Evolutionary conservation across 106 monocot species (phyloP).

Genomic region (Narthecium ossifragum): DNA sequence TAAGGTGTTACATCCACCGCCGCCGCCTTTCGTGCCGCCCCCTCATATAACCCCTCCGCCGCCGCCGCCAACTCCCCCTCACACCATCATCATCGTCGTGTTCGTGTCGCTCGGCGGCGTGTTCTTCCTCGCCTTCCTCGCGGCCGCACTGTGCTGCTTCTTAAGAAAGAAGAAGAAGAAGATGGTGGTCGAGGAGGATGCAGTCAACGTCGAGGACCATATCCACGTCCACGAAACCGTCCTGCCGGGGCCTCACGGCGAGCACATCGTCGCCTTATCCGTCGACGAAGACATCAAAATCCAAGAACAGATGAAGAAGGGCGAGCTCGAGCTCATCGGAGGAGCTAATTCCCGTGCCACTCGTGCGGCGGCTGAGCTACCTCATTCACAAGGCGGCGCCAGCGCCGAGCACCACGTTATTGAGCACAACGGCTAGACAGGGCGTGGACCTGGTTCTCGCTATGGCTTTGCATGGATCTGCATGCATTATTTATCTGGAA

Average conservation of each 20-base stretch:
- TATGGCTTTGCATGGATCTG: not conserved
- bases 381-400: slow-evolving; percentile 5
- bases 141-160: slow-evolving; percentile 44
- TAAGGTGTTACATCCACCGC: not conserved
- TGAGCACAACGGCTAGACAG: not conserved
- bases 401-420: not conserved
- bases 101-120: slow-evolving; percentile 59
- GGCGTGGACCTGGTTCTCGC: too few relatives aligned
- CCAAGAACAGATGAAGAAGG: slow-evolving; percentile 36
- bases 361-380: not conserved
- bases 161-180: slow-evolving; percentile 69
- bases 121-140: slow-evolving; percentile 61
- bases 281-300: slow-evolving; percentile 54
- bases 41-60: slow-evolving; percentile 30
- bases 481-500: not conserved
- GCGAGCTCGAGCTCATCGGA: slow-evolving; percentile 8
- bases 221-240: slow-evolving; percentile 44
- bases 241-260: slow-evolving; percentile 43
- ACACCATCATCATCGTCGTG: slow-evolving; percentile 57
- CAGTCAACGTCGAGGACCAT: slow-evolving; percentile 36
- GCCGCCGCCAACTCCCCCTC: slow-evolving; percentile 18
- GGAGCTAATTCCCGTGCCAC: not conserved
- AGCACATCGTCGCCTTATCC: slow-evolving; percentile 17
- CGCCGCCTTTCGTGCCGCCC: slow-evolving; percentile 1
- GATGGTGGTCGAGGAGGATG: slow-evolving; percentile 13